Percentiles rank a stretch among this genome's conserved stretches.
Conservation (phyloP, 306 rosid genomes). For the Quercus rubra region DNA sequence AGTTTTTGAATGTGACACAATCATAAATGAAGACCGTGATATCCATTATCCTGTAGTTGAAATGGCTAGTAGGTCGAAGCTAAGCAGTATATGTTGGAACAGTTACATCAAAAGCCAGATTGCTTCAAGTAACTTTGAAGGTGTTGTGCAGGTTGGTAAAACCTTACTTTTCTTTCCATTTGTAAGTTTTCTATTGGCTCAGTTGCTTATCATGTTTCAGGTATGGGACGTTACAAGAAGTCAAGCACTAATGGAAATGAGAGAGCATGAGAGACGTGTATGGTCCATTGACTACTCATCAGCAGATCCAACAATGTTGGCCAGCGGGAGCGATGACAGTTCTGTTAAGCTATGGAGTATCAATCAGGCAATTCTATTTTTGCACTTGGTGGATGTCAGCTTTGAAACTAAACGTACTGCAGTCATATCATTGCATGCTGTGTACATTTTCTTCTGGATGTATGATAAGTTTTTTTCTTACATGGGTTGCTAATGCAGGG, state of each 20-base stretch:
- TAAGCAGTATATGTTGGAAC: slow-evolving; percentile 97
- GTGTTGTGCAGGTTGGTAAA: slow-evolving; percentile 83
- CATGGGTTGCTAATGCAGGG: slow-evolving; percentile 90
- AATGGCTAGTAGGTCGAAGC: slow-evolving; percentile 80
- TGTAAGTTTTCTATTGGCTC: slow-evolving; percentile 12
- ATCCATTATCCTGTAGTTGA: slow-evolving; percentile 97
- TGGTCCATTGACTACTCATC: slow-evolving; percentile 96
- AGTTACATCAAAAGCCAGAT: slow-evolving; percentile 94
- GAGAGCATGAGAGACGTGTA: slow-evolving; percentile 91
- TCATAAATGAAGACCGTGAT: slow-evolving; percentile 79
- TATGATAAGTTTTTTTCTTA: slow-evolving; percentile 78
- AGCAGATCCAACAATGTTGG: slow-evolving; percentile 91
- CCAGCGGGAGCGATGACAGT: slow-evolving; percentile 94
- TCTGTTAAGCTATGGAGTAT: slow-evolving; percentile 99
- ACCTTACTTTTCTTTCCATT: slow-evolving; percentile 10
- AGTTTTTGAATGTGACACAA: slow-evolving; percentile 75
- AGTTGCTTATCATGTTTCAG: slow-evolving; percentile 40
- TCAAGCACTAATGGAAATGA: slow-evolving; percentile 81
- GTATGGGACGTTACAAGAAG: slow-evolving; percentile 95
- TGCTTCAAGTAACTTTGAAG: slow-evolving; percentile 99
- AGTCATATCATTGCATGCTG: slow-evolving; percentile 64
- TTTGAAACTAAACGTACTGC: slow-evolving; percentile 98
- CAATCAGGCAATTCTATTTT: slow-evolving; percentile 99
- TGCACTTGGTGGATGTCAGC: slow-evolving; percentile 98
- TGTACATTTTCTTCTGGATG: slow-evolving; percentile 48